phyloP scores from a whole-genome alignment of 768 basidiomycete species.

The Tylopilus felleus region DNA sequence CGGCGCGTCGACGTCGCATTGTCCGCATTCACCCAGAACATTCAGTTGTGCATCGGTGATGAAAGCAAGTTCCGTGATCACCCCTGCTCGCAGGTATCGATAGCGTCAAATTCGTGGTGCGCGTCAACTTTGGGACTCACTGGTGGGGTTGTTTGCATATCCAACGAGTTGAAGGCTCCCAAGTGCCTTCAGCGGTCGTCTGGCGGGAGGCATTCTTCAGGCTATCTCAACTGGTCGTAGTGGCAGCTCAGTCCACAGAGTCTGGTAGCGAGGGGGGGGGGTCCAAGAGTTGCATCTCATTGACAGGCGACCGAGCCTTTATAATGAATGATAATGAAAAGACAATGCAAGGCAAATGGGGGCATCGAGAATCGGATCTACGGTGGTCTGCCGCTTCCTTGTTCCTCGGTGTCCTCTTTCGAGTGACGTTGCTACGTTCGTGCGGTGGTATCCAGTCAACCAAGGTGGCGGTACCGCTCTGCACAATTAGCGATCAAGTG shows the following conservation, averaged over 20 bases:
- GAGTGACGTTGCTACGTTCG: neutral
- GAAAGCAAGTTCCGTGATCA: constrained; percentile 28
- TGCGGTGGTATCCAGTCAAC: constrained; percentile 4
- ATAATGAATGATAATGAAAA: constrained; percentile 4
- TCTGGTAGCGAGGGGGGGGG: neutral
- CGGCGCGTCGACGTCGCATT: constrained; percentile 3
- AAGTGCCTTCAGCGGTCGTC: constrained; percentile 14
- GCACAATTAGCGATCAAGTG: constrained; percentile 1
- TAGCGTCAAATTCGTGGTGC: neutral
- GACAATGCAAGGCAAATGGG: neutral
- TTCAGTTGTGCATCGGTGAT: constrained; percentile 13
- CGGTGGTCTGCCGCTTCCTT: neutral
- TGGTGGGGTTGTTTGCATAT: constrained; percentile 25
- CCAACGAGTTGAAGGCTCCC: constrained; percentile 22
- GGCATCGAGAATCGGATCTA: neutral
- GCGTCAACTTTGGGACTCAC: constrained; percentile 10
- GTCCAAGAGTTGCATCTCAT: neutral
- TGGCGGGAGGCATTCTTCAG: constrained; percentile 21
- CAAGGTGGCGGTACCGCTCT: constrained; percentile 8
- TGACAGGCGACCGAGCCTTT: neutral
- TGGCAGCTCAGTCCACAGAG: neutral
- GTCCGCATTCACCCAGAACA: neutral
- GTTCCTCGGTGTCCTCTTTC: neutral
- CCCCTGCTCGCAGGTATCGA: constrained; percentile 13
- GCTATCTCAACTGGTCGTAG: neutral